These are phyloP conservation scores for Colletotrichum sublineola DNA, from an alignment of 2,329 filamentous ascomycete species.

Conservation along the genomic window DNA sequence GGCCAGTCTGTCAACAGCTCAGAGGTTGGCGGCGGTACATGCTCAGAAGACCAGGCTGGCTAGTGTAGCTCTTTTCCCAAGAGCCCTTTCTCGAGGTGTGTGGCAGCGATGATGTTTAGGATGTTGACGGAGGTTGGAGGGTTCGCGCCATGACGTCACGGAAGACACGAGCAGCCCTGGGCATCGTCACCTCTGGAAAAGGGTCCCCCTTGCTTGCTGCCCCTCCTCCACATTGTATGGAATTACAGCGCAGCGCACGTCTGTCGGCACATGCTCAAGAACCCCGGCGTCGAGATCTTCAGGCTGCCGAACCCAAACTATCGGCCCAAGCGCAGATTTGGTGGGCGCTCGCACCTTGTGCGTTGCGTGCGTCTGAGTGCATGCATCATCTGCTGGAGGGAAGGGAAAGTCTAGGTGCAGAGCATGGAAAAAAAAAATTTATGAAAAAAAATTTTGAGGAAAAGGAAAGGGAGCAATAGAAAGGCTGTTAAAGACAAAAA, in stretches of 20 bases:
- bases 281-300: background rate
- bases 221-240: slow-evolving; percentile 8
- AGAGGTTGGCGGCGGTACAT: slow-evolving; percentile 10
- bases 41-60: slow-evolving; percentile 17
- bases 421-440: background rate
- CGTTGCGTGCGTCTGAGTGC: background rate
- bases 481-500: background rate
- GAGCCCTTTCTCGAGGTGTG: slow-evolving; percentile 12
- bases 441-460: background rate
- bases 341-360: background rate
- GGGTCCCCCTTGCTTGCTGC: slow-evolving; percentile 14
- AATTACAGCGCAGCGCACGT: background rate
- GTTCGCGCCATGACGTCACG: slow-evolving; percentile 41
- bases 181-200: slow-evolving; percentile 25
- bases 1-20: background rate
- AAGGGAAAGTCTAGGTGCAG: background rate
- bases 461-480: background rate
- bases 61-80: background rate
- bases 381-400: background rate
- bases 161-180: background rate
- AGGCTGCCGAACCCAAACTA: background rate
- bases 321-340: background rate
- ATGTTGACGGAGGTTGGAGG: slow-evolving; percentile 37
- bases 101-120: slow-evolving; percentile 37
- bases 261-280: background rate